These are phyloP conservation scores for Prinsepia uniflora DNA, from an alignment of 306 rosid genomes.

Conservation along the genomic window DNA sequence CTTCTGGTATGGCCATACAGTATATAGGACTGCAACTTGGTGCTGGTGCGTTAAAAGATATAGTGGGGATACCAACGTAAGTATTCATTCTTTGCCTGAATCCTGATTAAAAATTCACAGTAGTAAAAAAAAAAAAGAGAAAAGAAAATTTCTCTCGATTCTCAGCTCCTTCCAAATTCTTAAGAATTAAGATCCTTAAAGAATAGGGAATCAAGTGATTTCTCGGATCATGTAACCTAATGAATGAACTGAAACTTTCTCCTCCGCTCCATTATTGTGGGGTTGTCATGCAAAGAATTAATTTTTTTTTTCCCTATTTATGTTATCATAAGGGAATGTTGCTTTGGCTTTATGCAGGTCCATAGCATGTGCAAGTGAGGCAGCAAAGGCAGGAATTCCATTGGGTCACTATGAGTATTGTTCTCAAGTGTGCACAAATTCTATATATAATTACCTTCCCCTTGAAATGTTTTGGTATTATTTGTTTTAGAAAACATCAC, in stretches of 20 bases:
- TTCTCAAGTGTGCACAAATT: constrained; percentile 31
- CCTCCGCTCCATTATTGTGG: background rate
- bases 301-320: background rate
- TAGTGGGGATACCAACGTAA: constrained; percentile 84
- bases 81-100: constrained; percentile 28
- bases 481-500: background rate
- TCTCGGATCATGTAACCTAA: background rate
- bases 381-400: constrained; percentile 50
- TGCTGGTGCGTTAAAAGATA: constrained; percentile 58
- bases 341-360: constrained; percentile 28
- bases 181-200: background rate
- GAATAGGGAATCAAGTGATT: background rate
- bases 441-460: background rate
- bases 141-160: too few relatives aligned
- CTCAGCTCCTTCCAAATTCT: constrained; percentile 10
- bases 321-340: background rate
- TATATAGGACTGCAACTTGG: constrained; percentile 84
- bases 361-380: constrained; percentile 38
- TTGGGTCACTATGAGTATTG: constrained; percentile 29
- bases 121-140: background rate
- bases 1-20: constrained; percentile 78
- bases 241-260: background rate
- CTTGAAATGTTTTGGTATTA: background rate
- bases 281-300: background rate
- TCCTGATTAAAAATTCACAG: background rate